A percentile compares a stretch with the other conserved stretches of the same genome.
Evolutionary conservation across 139 green algal genomes (phyloP).

Genomic region (Helicosporidium sp.): DNA sequence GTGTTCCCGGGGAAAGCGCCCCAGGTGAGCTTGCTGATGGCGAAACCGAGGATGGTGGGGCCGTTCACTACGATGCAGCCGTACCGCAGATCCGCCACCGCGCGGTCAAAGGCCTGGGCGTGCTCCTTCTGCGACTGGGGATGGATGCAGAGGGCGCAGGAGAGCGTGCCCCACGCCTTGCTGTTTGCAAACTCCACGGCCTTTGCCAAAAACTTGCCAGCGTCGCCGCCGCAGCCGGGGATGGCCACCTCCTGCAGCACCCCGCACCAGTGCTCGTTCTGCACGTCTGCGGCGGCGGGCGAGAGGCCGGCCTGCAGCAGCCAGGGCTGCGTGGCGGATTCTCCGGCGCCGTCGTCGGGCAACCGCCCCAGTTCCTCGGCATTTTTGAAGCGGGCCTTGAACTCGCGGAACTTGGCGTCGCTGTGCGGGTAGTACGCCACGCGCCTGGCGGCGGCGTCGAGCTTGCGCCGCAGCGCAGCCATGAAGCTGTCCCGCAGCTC

Average conservation of each 20-base stretch:
- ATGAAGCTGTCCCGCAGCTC: constrained; percentile 43
- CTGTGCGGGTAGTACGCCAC: constrained; percentile 37
- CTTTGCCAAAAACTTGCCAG: constrained; percentile 27
- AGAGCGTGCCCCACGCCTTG: constrained; percentile 42
- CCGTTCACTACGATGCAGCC: constrained; percentile 49
- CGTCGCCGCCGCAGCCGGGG: constrained; percentile 14
- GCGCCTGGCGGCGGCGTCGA: constrained; percentile 12
- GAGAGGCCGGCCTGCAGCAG: constrained; percentile 23
- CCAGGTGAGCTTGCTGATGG: constrained; percentile 34
- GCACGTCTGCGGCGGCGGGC: constrained; percentile 12
- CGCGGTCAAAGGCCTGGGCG: constrained; percentile 20
- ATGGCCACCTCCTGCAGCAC: constrained; percentile 57
- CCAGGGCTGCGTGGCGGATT: constrained; percentile 19
- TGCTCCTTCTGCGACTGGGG: constrained; percentile 16
- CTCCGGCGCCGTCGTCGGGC: too few species aligned
- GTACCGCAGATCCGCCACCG: constrained; percentile 44
- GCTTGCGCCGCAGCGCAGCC: constrained; percentile 16
- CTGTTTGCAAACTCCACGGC: constrained; percentile 47
- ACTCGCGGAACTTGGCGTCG: constrained; percentile 8
- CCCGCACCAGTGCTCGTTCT: constrained; percentile 54
- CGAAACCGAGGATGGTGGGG: constrained; percentile 28
- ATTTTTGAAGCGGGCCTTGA: constrained; percentile 17
- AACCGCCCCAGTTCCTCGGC: constrained; percentile 26
- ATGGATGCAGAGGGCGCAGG: constrained; percentile 32
- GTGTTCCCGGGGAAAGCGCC: constrained; percentile 40